These are phyloP conservation scores for Trichosporon sp. DNA, from an alignment of 1,284 basidiomycete genomes.

Conservation along the genomic window DNA sequence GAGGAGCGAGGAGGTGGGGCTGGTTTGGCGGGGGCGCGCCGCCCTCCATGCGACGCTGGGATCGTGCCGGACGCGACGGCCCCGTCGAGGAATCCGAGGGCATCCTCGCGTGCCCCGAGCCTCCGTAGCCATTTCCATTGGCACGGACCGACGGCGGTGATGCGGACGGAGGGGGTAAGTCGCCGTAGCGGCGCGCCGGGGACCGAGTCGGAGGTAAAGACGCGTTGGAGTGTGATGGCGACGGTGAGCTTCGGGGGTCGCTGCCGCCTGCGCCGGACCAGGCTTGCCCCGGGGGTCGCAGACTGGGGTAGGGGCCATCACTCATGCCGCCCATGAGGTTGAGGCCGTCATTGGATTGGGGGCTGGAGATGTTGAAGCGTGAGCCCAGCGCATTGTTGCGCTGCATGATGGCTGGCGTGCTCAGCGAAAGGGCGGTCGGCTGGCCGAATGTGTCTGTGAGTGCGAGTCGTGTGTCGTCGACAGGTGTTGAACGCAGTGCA, in stretches of 20 bases:
- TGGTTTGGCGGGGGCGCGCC: conserved; percentile 1
- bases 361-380: conserved; percentile 40
- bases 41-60: not conserved
- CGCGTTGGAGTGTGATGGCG: not conserved
- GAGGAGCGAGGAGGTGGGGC: not conserved
- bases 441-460: not conserved
- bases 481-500: not conserved
- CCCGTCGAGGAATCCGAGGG: not conserved
- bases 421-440: not conserved
- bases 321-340: conserved; percentile 2
- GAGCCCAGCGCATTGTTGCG: conserved; percentile 24
- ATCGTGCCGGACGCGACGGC: not conserved
- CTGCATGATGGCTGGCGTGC: conserved; percentile 19
- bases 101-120: not conserved
- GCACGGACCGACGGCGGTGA: not conserved
- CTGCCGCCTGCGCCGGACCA: not conserved
- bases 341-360: conserved; percentile 21
- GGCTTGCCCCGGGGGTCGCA: not conserved
- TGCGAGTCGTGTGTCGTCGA: not conserved
- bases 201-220: not conserved
- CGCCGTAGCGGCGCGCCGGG: not conserved
- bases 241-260: not conserved
- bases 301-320: conserved; percentile 2
- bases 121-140: not conserved
- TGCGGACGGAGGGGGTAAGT: not conserved